Evolutionary conservation across 2,329 filamentous ascomycete genomes (phyloP), one percentile per base, ranked within the genome.

Genomic region (Aspergillus sp.): DNA sequence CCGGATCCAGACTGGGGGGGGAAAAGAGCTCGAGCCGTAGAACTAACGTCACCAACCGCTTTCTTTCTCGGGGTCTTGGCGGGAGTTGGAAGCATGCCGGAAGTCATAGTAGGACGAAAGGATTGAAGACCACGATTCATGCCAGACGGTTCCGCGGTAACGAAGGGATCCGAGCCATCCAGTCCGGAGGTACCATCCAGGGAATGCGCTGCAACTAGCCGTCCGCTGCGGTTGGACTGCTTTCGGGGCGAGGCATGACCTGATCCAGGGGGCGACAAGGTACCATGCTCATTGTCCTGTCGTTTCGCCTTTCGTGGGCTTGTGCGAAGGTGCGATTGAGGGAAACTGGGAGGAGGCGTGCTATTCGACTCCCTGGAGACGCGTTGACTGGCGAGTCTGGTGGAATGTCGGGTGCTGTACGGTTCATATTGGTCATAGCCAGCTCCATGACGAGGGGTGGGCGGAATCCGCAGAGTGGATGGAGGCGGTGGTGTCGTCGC

Each of bases 11-110:
- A 71, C 55, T 76, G 76, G 58, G 69, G 72, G 56, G 77, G 78
- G 64, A 83, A 84, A 23, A 84, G 69, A 23, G 79, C 72, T 54
- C 83, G 80, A 23, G 81, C 78, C 32, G 81, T 77, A 4, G 74
- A 66, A 46, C 75, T 71, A 47, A 79, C 63, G 52, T 78, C 72
- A 13, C 69, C 63, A 19, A 76, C 63, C 3, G 72, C 64, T 58
- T 80, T 81, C 71, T 84, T 85, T 62, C 76, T 76, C 9, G 83
- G 84, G 9, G 83, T 86, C 69, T 86, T 86, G 41, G 78, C 77
- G 16, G 84, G 84, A 19, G 84, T 86, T 2, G 81, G 83, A 14
- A 86, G 74, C 76, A 84, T 81, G 46, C 70, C 72, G 47, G 64
- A 64, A 41, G 70, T 64, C 49, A 68, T 69, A 29, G 56, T 69